Base-by-base conservation (phyloP, 371 early-diverging fungal species). In the Nematocida sp. region DNA sequence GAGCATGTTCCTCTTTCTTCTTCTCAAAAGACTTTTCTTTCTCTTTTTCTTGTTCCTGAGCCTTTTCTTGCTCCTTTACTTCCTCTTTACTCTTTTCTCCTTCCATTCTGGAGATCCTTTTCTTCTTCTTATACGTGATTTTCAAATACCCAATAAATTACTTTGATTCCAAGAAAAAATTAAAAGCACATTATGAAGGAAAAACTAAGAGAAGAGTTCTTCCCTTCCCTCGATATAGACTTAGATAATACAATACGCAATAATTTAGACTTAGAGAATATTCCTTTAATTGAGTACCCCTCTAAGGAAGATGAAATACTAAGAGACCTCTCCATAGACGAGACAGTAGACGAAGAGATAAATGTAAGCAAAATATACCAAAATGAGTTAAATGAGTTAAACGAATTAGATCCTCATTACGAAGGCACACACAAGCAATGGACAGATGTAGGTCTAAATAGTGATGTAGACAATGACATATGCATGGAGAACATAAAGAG, bases 391-490 rank as follows among this genome's bases (percentile, higher is more conserved):
- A 40, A 66, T 13, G 55, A 54, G 51, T 40, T n/a, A n/a, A n/a
- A n/a, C n/a, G n/a, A n/a, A n/a, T n/a, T n/a, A n/a, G n/a, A n/a
- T n/a, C n/a, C n/a, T n/a, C n/a, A n/a, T n/a, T n/a, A n/a, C n/a
- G n/a, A n/a, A n/a, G n/a, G n/a, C 9, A 45, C 5, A 45, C 11
- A 3, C 39, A 45, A 39, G 7, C 47, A 5, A 38, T 36, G 3
- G 38, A 26, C 18, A 38, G 28, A 7, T 25, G 30, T 5, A 59
- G 59, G n/a, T 32, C 47, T 71, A 33, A 71, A 71, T 48, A 71
- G 75, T 33, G 75, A 71, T 33, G 75, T 71, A 18, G 75, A 50
- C 28, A 66, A 75, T 25, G 78, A 82, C 38, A 69, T 66, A 38
- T 56, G 77, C 33, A 60, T 45, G 33, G 59, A 55, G 5, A 77